Base-by-base conservation (phyloP, 257 asterid species). In the Nicotiana obtusifolia region DNA sequence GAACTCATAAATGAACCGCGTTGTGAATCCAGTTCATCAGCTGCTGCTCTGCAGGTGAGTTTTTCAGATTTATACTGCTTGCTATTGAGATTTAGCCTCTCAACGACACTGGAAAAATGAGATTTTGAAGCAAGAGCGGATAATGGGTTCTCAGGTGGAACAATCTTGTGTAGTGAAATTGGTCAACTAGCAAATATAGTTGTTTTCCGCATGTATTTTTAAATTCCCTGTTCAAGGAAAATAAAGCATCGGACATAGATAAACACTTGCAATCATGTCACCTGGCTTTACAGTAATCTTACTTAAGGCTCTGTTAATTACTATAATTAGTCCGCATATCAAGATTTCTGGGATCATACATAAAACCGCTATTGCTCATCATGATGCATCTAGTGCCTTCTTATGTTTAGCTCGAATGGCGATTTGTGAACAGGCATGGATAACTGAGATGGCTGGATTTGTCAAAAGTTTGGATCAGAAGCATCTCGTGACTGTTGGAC, bases 1-100 rank as follows among this genome's bases (percentile, higher is more conserved):
- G 93, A 88, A 85, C 90, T 90, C 76, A 90, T 90, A 83, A 90
- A 90, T 7, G 93, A 90, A 83, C 93, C 93, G 62, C 84, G 91
- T 14, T 90, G 93, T 77, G 88, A 87, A 78, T 86, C 91, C 44
- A 49, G 81, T 82, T 82, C 90, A 56, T 87, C 88, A 61, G 89
- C 88, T 77, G 75, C 88, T 76, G 86, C 85, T 84, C 91, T 88
- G 41, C 93, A 90, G 91, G 93, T 90, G 37, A 47, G 35, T 67
- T 78, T 47, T 81, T 16, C 2, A 4, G 24, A 6, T 56, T 28
- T 17, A 68, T 84, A 65, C 22, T 47, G 66, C 20, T 59, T 77
- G 14, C 1, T 26, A 20, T 7, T 4, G 17, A 60, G 57, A n/a
- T 30, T 78, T 57, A 0, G 16, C 20, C 5, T 19, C 83, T 80